A percentile compares a stretch with the other conserved stretches of the same genome.
These are phyloP conservation scores for Leonotis leonurus DNA, from an alignment of 257 asterid genomes.

Conservation along the genomic window DNA sequence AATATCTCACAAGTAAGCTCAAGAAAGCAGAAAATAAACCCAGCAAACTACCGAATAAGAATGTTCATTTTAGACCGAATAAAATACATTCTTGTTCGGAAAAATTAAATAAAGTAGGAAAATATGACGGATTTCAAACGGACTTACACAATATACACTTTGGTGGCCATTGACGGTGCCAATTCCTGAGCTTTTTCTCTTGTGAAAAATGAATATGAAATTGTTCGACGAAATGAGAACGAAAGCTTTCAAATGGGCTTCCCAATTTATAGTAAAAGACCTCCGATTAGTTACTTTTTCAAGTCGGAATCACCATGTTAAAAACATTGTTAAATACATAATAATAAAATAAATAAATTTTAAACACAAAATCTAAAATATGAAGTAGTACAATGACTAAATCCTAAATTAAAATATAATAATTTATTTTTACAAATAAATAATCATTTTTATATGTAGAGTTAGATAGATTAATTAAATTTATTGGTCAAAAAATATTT, in stretches of 20 bases:
- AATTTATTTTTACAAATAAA: no score
- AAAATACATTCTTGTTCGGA: not conserved
- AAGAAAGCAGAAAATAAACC: not conserved
- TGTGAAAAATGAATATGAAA: not conserved
- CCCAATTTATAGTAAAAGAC: conserved; percentile 23
- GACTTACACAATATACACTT: conserved; percentile 65
- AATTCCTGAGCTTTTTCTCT: not conserved
- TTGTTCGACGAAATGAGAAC: conserved; percentile 14
- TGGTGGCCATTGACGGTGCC: conserved; percentile 48
- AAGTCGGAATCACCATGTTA: conserved; percentile 4
- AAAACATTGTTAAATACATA: no score
- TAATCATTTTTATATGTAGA: no score
- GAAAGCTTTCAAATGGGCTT: conserved; percentile 15
- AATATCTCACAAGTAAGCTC: not conserved
- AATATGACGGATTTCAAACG: not conserved
- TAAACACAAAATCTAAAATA: no score
- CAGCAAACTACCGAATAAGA: not conserved
- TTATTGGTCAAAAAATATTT: no score
- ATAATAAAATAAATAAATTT: no score
- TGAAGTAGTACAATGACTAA: no score
- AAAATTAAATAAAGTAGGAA: not conserved
- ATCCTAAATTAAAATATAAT: no score
- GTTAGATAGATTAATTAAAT: no score
- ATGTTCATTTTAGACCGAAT: no score
- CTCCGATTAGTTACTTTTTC: conserved; percentile 13